A percentile compares a stretch with the other conserved stretches of the same genome.
Evolutionary conservation across 2,329 filamentous ascomycete species (phyloP).

Genomic region (Penicillium sp.): DNA sequence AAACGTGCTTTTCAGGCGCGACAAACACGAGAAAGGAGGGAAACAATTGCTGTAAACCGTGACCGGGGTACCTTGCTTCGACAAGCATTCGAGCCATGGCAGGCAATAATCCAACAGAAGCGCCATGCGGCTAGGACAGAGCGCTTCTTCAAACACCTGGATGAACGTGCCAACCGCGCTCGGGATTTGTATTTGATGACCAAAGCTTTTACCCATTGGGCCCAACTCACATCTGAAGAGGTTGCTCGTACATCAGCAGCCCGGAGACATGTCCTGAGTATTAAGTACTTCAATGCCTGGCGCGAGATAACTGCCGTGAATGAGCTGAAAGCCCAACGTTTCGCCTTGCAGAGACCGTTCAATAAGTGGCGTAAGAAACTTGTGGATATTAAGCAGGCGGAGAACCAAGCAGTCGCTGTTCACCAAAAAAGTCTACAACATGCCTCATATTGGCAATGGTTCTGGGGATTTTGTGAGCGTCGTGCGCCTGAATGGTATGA

Average conservation of each 20-base stretch:
- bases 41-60: constrained; percentile 48
- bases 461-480: constrained; percentile 46
- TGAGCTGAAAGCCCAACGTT: constrained; percentile 53
- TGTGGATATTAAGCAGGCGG: constrained; percentile 35
- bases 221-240: constrained; percentile 63
- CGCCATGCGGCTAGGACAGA: constrained; percentile 49
- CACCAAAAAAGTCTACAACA: constrained; percentile 33
- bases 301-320: constrained; percentile 64
- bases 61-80: constrained; percentile 55
- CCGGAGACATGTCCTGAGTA: constrained; percentile 68
- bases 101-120: constrained; percentile 40
- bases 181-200: constrained; percentile 65
- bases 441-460: constrained; percentile 44
- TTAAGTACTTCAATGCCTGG: constrained; percentile 70
- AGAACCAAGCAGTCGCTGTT: constrained; percentile 33
- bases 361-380: constrained; percentile 52
- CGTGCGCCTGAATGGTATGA: constrained; percentile 47
- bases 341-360: constrained; percentile 57
- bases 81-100: constrained; percentile 55
- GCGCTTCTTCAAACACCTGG: constrained; percentile 56
- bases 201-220: constrained; percentile 70
- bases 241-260: constrained; percentile 66
- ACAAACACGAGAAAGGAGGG: constrained; percentile 40
- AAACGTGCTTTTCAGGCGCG: constrained; percentile 42
- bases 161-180: constrained; percentile 62